Conservation (phyloP, 768 basidiomycete genomes). For the Phlebiopsis gigantea region DNA sequence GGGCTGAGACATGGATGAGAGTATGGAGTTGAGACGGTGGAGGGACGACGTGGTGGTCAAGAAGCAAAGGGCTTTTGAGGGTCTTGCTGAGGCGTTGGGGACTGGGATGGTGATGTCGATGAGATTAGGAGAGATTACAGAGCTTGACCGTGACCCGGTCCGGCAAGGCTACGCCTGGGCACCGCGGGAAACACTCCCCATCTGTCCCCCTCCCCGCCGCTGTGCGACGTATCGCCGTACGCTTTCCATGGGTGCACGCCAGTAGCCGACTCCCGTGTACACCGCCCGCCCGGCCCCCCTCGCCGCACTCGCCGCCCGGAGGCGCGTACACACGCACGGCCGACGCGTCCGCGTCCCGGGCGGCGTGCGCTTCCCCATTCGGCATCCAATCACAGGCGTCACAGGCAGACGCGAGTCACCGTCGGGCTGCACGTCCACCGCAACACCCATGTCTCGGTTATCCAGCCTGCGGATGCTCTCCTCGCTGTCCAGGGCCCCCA, state of each 20-base stretch:
- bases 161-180: constrained; percentile 12
- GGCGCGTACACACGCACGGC: too few species aligned
- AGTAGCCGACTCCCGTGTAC: too few species aligned
- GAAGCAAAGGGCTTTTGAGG: constrained; percentile 14
- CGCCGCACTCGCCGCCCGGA: too few species aligned
- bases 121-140: constrained; percentile 20
- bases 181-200: constrained; percentile 11
- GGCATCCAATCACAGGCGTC: neutral
- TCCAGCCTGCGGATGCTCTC: neutral
- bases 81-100: constrained; percentile 12
- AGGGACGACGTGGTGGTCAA: constrained; percentile 23
- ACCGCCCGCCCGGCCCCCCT: too few species aligned
- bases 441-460: constrained; percentile 1
- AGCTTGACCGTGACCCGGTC: constrained; percentile 14
- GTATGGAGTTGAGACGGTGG: constrained; percentile 30
- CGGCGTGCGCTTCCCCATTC: neutral
- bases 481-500: neutral
- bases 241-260: too few species aligned
- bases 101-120: constrained; percentile 23
- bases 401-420: neutral
- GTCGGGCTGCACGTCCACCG: neutral
- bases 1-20: constrained; percentile 37
- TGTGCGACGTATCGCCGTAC: constrained; percentile 2
- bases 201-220: neutral
- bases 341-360: constrained; percentile 9